Evolutionary conservation across 176 grass and related monocot species (phyloP), one percentile per base, ranked within the genome.

Genomic region (Phoenix dactylifera): DNA sequence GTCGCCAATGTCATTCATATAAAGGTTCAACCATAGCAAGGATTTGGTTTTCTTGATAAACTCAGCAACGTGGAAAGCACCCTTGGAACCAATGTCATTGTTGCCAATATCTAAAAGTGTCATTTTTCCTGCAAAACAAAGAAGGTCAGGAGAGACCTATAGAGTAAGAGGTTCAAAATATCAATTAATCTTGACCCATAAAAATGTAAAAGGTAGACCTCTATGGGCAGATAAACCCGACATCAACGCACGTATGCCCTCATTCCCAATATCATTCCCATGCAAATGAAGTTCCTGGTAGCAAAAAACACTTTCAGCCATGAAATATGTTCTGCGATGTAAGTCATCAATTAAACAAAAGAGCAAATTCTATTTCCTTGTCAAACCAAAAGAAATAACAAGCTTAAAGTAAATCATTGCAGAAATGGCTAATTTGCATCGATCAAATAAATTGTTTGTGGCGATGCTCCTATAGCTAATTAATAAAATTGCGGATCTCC

Each of bases 21-120:
- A 98, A 52, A 98, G 87, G 72, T 89, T 92, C 73, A 98, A 64
- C 93, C 93, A 98, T 54, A 82, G 55, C 71, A 98, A 83, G 68
- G 78, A 87, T 61, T 80, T 89, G 26, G 87, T 92, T 54, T 61
- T 88, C 78, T 69, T 83, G 54, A 98, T 85, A 74, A 80, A 92
- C 16, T 79, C 79, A 4, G 93, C 87, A 67, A 92, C 80, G 64
- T 82, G 76, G 52, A 63, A 76, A 58, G 85, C 83, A 79, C 93
- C 93, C 74, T 92, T 77, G 0, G 84, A 72, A 30, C 73, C 72
- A 76, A 98, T 92, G 62, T 86, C 80, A 61, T 92, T 98, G 81
- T 92, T 98, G 35, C 93, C 93, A 78, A 98, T 76, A 89, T 98
- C 93, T 71, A 98, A 72, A 52, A 88, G 76, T 50, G 62, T 91